phyloP scores from a whole-genome alignment of 228 moss, liverwort and hornwort genomes.

The Sphagnum fallax region DNA sequence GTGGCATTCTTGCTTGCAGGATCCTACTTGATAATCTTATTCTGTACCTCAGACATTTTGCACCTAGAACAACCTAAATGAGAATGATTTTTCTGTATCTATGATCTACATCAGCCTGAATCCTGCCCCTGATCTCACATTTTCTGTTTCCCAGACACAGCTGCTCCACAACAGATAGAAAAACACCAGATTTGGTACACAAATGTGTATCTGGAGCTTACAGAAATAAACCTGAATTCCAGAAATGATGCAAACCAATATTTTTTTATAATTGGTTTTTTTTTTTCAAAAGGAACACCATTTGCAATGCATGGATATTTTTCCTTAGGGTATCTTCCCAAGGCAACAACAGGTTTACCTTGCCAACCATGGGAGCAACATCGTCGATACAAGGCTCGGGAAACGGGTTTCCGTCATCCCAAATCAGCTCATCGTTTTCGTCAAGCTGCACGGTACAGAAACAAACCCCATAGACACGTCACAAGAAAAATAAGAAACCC shows the following conservation, averaged over 20 bases:
- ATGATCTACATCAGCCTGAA: too few relatives aligned
- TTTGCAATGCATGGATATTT: not conserved
- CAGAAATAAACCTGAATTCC: not conserved
- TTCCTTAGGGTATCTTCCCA: not conserved
- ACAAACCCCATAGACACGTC: not conserved
- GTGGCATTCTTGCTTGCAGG: too few relatives aligned
- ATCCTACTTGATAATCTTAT: too few relatives aligned
- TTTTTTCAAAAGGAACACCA: not conserved
- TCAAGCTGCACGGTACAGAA: constrained; percentile 49
- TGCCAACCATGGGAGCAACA: constrained; percentile 93
- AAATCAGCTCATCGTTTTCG: constrained; percentile 71
- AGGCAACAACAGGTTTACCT: constrained; percentile 27
- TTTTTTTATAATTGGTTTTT: not conserved
- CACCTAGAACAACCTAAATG: too few relatives aligned
- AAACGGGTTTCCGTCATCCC: constrained; percentile 86
- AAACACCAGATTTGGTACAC: not conserved
- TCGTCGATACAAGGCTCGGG: constrained; percentile 86
- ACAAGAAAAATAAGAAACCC: not conserved
- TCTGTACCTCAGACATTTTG: too few relatives aligned
- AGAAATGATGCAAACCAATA: not conserved
- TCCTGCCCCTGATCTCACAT: too few relatives aligned
- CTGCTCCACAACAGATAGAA: not conserved
- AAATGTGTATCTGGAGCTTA: not conserved
- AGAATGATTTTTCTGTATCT: too few relatives aligned
- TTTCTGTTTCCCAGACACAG: too few relatives aligned